phyloP scores from a whole-genome alignment of 2,329 filamentous ascomycete species.

The Metarhizium guizhouense region DNA sequence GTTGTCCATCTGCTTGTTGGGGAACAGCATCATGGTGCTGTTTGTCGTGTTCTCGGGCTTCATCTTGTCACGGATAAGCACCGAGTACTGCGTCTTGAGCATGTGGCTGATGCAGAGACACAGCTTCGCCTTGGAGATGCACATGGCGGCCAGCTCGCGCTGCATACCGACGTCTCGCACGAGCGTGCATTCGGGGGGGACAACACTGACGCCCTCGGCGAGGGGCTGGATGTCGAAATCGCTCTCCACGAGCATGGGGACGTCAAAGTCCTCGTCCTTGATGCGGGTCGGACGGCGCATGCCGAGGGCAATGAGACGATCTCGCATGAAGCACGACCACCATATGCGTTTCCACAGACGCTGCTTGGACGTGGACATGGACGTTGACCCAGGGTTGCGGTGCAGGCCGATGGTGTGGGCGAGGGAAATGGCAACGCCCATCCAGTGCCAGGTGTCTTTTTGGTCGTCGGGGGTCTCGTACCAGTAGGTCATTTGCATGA shows the following conservation, averaged over 20 bases:
- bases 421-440: conserved; percentile 88
- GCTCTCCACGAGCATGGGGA: conserved; percentile 74
- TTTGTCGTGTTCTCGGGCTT: conserved; percentile 68
- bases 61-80: conserved; percentile 74
- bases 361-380: conserved; percentile 64
- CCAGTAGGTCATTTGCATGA: conserved; percentile 93
- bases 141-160: conserved; percentile 73
- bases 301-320: conserved; percentile 82
- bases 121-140: conserved; percentile 83
- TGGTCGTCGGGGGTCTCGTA: conserved; percentile 95
- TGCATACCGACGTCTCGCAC: conserved; percentile 66
- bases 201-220: conserved; percentile 56
- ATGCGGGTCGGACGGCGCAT: conserved; percentile 91
- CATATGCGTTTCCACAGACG: conserved; percentile 91
- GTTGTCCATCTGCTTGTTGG: conserved; percentile 79
- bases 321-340: conserved; percentile 97
- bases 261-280: conserved; percentile 88
- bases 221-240: conserved; percentile 76
- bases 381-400: conserved; percentile 69
- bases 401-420: conserved; percentile 91
- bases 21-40: conserved; percentile 80
- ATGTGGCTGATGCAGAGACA: conserved; percentile 86
- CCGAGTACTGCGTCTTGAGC: conserved; percentile 84
- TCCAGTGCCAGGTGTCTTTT: conserved; percentile 98
- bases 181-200: conserved; percentile 61